Conservation (phyloP, 192 early-diverging fungal genomes). For the Chytriomyces confervae region DNA sequence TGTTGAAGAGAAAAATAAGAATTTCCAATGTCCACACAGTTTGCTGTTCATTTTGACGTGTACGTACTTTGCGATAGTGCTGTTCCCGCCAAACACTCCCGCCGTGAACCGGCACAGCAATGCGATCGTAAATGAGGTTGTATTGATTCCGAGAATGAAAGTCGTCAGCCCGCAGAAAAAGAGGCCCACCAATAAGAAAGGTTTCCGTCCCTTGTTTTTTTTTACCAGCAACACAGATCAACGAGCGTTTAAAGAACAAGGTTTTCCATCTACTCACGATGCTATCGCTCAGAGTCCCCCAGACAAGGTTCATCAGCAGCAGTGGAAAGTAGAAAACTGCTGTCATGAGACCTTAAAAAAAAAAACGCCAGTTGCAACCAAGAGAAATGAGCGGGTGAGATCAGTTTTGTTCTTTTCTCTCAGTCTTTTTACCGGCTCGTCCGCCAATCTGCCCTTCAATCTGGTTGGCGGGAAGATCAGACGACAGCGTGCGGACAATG, state of each 20-base stretch:
- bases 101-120: conserved; percentile 47
- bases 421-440: conserved; percentile 8
- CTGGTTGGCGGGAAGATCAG: conserved; percentile 18
- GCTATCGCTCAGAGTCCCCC: conserved; percentile 52
- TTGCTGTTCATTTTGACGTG: too few relatives aligned
- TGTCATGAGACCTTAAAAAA: conserved; percentile 49
- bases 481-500: conserved; percentile 42
- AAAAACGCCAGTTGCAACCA: background rate
- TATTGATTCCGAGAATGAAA: conserved; percentile 27
- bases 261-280: conserved; percentile 19
- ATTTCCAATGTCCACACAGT: too few relatives aligned
- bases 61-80: conserved; percentile 50
- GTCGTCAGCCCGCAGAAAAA: conserved; percentile 26
- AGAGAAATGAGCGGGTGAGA: background rate
- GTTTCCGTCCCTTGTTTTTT: conserved; percentile 16
- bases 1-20: too few relatives aligned
- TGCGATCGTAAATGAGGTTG: conserved; percentile 32
- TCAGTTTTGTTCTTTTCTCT: background rate
- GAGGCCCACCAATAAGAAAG: conserved; percentile 14
- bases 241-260: conserved; percentile 4
- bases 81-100: conserved; percentile 54
- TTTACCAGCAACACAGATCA: too few relatives aligned
- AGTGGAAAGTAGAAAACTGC: conserved; percentile 56
- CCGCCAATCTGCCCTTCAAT: conserved; percentile 19
- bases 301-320: conserved; percentile 55